Evolutionary conservation across 2,329 filamentous ascomycete species (phyloP).

Genomic region (Byssothecium circinans): DNA sequence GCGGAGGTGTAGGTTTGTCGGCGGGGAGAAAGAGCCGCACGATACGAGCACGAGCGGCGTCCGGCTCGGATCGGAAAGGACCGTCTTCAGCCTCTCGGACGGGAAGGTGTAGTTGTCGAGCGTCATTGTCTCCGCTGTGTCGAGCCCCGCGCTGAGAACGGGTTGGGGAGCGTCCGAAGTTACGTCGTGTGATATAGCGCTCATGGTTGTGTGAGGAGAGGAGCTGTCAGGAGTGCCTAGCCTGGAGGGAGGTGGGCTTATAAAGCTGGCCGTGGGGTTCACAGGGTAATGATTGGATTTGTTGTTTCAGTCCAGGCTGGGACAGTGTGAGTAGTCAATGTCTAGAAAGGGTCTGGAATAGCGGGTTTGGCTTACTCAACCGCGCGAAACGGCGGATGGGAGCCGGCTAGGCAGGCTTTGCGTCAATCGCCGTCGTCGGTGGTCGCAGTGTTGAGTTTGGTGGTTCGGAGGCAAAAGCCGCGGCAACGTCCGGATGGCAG

Average conservation of each 20-base stretch:
- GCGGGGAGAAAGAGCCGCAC: conserved; percentile 72
- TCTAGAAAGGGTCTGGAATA: too few relatives aligned
- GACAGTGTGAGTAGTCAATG: not conserved
- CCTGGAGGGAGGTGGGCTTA: not conserved
- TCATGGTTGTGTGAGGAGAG: conserved; percentile 23
- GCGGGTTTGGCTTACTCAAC: too few relatives aligned
- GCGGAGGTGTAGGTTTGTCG: conserved; percentile 75
- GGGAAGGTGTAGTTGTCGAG: conserved; percentile 63
- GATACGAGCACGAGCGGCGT: conserved; percentile 69
- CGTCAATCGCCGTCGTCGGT: too few relatives aligned
- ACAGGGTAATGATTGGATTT: not conserved
- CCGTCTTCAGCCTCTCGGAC: conserved; percentile 59
- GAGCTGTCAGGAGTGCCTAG: not conserved
- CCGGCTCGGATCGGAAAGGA: conserved; percentile 58
- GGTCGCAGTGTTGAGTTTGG: too few relatives aligned
- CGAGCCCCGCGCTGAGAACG: conserved; percentile 25
- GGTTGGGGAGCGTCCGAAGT: conserved; percentile 15
- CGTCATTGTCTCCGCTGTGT: conserved; percentile 32
- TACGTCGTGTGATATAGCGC: conserved; percentile 22
- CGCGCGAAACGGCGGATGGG: too few relatives aligned
- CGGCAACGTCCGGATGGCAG: too few relatives aligned
- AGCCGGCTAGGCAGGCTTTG: too few relatives aligned
- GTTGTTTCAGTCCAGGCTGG: not conserved
- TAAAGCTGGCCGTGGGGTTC: conserved; percentile 1
- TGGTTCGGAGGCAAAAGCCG: too few relatives aligned